Conservation (phyloP, 2,329 filamentous ascomycete genomes). For the Pseudopithomyces maydicus region DNA sequence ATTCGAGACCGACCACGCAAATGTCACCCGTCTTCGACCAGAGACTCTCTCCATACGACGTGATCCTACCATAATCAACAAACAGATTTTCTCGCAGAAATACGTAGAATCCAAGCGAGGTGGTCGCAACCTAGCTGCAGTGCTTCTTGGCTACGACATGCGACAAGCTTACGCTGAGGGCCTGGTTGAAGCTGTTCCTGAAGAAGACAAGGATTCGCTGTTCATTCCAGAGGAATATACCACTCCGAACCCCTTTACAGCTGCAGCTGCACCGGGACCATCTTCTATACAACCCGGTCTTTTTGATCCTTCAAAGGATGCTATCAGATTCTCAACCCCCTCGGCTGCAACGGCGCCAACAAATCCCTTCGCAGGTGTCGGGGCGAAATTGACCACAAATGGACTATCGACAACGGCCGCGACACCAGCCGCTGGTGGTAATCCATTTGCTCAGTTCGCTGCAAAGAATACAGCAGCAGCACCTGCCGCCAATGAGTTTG, state of each 20-base stretch:
- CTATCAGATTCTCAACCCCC: conserved; percentile 29
- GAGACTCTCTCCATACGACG: conserved; percentile 48
- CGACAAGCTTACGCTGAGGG: conserved; percentile 54
- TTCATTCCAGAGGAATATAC: conserved; percentile 45
- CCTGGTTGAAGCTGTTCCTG: conserved; percentile 49
- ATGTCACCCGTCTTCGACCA: conserved; percentile 58
- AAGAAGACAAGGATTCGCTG: conserved; percentile 38
- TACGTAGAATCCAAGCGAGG: conserved; percentile 65
- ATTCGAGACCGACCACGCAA: conserved; percentile 53
- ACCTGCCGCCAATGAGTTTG: neutral
- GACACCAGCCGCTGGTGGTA: neutral
- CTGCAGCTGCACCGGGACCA: neutral
- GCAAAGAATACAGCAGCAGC: neutral
- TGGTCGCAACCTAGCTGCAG: conserved; percentile 59
- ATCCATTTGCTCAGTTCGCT: neutral
- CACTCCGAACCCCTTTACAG: conserved; percentile 5
- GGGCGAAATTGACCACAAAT: neutral
- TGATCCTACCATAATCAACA: conserved; percentile 33
- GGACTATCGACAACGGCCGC: neutral
- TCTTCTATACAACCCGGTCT: conserved; percentile 26
- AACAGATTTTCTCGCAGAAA: conserved; percentile 58
- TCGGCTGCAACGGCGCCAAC: neutral
- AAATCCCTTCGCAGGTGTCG: conserved; percentile 17
- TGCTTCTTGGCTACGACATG: conserved; percentile 59
- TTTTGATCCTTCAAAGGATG: conserved; percentile 34